Evolutionary conservation across 495 filamentous ascomycete genomes (phyloP).

Genomic region (Tuber indicum): DNA sequence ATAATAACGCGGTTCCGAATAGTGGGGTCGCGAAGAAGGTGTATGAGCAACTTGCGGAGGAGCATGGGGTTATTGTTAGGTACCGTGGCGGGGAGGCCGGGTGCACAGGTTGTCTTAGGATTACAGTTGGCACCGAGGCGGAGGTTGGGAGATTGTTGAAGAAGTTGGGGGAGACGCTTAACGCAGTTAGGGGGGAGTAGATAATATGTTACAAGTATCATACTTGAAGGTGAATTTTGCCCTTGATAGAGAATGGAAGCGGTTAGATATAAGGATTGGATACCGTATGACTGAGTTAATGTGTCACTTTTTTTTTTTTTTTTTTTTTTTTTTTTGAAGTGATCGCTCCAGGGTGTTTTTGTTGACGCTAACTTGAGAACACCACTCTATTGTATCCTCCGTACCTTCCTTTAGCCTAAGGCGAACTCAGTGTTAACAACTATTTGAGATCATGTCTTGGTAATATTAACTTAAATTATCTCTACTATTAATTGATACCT

Average conservation of each 20-base stretch:
- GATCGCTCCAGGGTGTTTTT: not conserved
- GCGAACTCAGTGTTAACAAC: not conserved
- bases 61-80: conserved; percentile 80
- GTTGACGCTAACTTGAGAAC: not conserved
- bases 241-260: not conserved
- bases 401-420: not conserved
- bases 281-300: not conserved
- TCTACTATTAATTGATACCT: no score
- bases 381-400: not conserved
- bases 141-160: conserved; percentile 73
- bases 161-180: conserved; percentile 58
- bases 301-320: not conserved
- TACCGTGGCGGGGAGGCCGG: conserved; percentile 89
- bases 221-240: no score
- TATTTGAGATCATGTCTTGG: no score
- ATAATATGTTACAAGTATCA: not conserved
- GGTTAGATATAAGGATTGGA: not conserved
- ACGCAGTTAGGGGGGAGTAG: conserved; percentile 47
- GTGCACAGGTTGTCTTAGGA: conserved; percentile 77
- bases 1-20: conserved; percentile 63
- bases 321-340: not conserved
- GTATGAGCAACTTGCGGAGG: conserved; percentile 81
- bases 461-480: no score
- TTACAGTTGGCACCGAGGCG: conserved; percentile 84
- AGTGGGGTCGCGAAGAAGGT: conserved; percentile 69